phyloP scores from a whole-genome alignment of 2,329 filamentous ascomycete genomes.

The Stemphylium vesicarium region DNA sequence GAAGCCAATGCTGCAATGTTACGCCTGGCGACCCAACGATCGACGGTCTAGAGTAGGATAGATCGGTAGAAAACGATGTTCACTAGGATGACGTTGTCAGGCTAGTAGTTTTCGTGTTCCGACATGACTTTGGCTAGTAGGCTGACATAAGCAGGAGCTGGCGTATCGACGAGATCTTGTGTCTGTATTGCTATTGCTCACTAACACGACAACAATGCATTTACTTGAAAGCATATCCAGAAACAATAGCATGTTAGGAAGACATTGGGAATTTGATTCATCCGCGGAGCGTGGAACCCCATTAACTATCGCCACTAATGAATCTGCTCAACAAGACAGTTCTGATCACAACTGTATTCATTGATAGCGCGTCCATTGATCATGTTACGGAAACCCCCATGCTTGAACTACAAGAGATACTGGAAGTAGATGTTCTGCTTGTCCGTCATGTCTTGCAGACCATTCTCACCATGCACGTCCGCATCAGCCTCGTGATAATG shows the following conservation, averaged over 20 bases:
- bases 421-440: slow-evolving; percentile 32
- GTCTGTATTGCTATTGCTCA: not conserved
- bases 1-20: too few species aligned
- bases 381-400: too few species aligned
- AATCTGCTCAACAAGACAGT: not conserved
- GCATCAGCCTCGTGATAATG: slow-evolving; percentile 24
- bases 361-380: not conserved
- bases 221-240: too few species aligned
- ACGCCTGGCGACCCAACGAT: too few species aligned
- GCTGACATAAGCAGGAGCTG: not conserved
- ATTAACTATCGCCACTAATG: too few species aligned
- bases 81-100: not conserved
- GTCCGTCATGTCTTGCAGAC: slow-evolving; percentile 32
- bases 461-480: slow-evolving; percentile 30
- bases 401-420: slow-evolving; percentile 18
- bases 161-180: not conserved
- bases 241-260: too few species aligned
- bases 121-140: not conserved
- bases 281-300: too few species aligned
- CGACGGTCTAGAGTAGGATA: too few species aligned
- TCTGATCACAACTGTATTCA: not conserved
- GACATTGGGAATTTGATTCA: too few species aligned
- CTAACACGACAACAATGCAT: not conserved
- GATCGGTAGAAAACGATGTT: not conserved
- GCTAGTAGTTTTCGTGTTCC: not conserved